Evolutionary conservation across 768 basidiomycete species (phyloP), one percentile per base, ranked within the genome.

Genomic region (Mycena epipterygia): DNA sequence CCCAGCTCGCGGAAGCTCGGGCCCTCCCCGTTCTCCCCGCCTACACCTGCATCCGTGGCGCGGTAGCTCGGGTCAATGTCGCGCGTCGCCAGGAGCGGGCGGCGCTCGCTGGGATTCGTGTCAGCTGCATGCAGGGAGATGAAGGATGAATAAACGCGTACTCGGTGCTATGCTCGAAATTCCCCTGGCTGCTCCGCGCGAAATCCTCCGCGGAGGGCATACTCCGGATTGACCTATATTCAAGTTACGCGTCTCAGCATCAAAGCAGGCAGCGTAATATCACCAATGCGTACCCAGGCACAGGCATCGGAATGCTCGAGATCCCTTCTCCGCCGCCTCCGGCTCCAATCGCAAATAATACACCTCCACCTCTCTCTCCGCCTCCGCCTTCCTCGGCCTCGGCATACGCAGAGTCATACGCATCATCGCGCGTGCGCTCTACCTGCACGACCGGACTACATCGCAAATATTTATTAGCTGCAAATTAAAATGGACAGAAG

Each of bases 1-100:
- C 94, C 94, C 23, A 90, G 86, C 16, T 87, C 84, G 72, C 85
- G 85, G 6, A 88, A 81, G 4, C 27, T 46, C 25, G 48, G 46
- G 2, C 41, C 52, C 21, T 55, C 66, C 4, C 60, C 27, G 51
- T 52, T 51, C n/a, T n/a, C n/a, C n/a, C n/a, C 11, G 59, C 53
- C 41, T 62, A 44, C 39, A 42, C 33, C 14, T 30, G 25, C n/a
- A 25, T 25, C 59, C 33, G 64, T 58, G n/a, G 55, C 30, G 56
- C 37, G 62, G 55, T 73, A 70, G n/a, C n/a, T n/a, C 23, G 19
- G 39, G 44, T 46, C 23, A 42, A 29, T 57, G 23, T 56, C 61
- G 32, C 49, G 56, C 30, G 64, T 19, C 39, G 55, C 33, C 14
- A 73, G 72, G 17, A 73, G 68, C 5, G 72, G 72, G 25, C 57